These are phyloP conservation scores for Ganoderma lingzhi DNA, from an alignment of 1,284 basidiomycete species.

Conservation along the genomic window DNA sequence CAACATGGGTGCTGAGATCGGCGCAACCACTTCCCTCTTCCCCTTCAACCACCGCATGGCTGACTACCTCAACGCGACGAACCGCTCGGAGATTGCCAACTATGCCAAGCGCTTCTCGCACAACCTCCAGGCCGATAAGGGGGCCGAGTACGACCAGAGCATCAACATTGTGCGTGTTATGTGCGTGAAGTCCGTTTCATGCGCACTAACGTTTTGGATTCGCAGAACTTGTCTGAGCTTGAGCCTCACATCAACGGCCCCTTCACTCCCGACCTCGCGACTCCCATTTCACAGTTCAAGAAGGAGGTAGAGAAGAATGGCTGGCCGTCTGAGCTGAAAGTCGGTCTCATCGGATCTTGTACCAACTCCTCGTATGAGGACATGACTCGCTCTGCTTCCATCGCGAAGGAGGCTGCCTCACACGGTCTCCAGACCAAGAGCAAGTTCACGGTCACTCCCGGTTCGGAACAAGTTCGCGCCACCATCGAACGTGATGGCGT, in stretches of 20 bases:
- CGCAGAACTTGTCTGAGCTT: constrained; percentile 90
- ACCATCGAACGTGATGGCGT: constrained; percentile 98
- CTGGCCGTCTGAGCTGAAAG: constrained; percentile 98
- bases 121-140: constrained; percentile 92
- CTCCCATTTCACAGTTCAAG: constrained; percentile 96
- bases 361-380: constrained; percentile 99
- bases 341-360: constrained; percentile 98
- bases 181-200: not conserved
- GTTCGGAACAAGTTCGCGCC: constrained; percentile 97
- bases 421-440: constrained; percentile 94
- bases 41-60: constrained; percentile 97
- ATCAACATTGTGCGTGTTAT: constrained; percentile 83
- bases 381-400: constrained; percentile 97
- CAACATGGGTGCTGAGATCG: constrained; percentile 99
- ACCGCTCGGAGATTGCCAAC: constrained; percentile 87
- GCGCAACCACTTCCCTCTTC: constrained; percentile 98
- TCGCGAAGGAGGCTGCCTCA: constrained; percentile 87
- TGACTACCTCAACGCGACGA: constrained; percentile 94
- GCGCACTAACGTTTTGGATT: constrained; percentile 4
- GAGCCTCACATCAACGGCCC: constrained; percentile 99
- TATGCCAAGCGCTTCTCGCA: constrained; percentile 92
- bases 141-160: constrained; percentile 93
- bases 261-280: constrained; percentile 96
- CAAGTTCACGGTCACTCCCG: constrained; percentile 97
- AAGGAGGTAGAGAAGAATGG: constrained; percentile 93